Conservation (phyloP, 495 filamentous ascomycete genomes). For the Penicillium argentinense region DNA sequence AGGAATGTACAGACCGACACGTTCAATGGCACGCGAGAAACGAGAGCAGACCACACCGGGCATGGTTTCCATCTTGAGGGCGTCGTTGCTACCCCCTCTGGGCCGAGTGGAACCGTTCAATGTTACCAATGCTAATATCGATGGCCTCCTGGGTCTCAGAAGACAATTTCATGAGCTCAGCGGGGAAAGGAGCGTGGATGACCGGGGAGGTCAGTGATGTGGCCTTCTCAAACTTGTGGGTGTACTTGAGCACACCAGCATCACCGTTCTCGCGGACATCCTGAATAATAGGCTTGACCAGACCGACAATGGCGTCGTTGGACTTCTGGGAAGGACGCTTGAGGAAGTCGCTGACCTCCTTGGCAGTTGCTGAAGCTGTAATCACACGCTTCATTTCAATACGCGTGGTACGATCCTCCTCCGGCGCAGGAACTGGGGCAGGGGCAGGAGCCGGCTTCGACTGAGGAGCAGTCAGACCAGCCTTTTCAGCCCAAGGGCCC, state of each 20-base stretch:
- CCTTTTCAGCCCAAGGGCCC: slow-evolving; percentile 80
- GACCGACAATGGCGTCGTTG: slow-evolving; percentile 81
- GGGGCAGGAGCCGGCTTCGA: slow-evolving; percentile 41
- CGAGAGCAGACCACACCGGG: slow-evolving; percentile 93
- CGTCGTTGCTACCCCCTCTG: slow-evolving; percentile 74
- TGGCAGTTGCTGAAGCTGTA: slow-evolving; percentile 56
- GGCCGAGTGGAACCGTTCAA: slow-evolving; percentile 86
- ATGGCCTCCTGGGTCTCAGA: slow-evolving; percentile 86
- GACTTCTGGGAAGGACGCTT: slow-evolving; percentile 91
- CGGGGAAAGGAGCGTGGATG: slow-evolving; percentile 80
- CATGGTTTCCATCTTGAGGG: slow-evolving; percentile 90
- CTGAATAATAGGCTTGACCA: slow-evolving; percentile 87
- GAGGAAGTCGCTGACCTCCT: slow-evolving; percentile 67
- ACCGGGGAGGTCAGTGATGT: slow-evolving; percentile 86
- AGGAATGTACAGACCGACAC: slow-evolving; percentile 92
- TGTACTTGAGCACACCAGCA: slow-evolving; percentile 83
- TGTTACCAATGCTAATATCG: slow-evolving; percentile 90
- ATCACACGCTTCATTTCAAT: slow-evolving; percentile 83
- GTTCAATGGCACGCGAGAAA: slow-evolving; percentile 88
- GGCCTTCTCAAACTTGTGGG: slow-evolving; percentile 96
- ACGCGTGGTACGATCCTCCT: slow-evolving; percentile 52
- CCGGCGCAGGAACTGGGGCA: slow-evolving; percentile 33
- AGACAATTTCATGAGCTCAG: slow-evolving; percentile 78
- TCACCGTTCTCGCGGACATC: slow-evolving; percentile 81
- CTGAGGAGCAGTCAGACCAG: slow-evolving; percentile 55